These are phyloP conservation scores for Fusarium sp. DNA, from an alignment of 2,329 filamentous ascomycete genomes.

Conservation along the genomic window DNA sequence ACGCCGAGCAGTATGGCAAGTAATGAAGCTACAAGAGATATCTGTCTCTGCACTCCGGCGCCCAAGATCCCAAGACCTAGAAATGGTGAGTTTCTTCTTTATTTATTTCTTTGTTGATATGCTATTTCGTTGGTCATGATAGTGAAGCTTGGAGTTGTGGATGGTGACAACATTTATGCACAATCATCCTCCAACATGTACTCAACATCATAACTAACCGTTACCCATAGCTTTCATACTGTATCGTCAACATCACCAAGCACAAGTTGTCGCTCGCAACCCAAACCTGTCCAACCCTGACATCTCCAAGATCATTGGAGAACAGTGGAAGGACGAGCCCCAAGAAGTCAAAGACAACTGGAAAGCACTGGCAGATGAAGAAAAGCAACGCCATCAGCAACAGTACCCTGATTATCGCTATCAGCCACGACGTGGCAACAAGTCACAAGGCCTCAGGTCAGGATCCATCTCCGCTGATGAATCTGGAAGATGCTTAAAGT, in stretches of 20 bases:
- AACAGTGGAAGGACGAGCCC: slow-evolving; percentile 85
- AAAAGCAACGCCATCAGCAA: slow-evolving; percentile 87
- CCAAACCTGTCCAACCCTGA: slow-evolving; percentile 95
- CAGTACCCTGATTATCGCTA: slow-evolving; percentile 96
- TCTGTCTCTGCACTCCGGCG: slow-evolving; percentile 65
- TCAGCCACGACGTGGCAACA: slow-evolving; percentile 76
- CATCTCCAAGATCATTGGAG: slow-evolving; percentile 96
- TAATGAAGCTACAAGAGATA: slow-evolving; percentile 52
- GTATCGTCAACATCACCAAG: slow-evolving; percentile 93
- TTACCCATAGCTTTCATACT: slow-evolving; percentile 85
- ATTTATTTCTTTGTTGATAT: slow-evolving; percentile 26
- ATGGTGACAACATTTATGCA: not conserved
- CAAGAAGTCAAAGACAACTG: slow-evolving; percentile 82
- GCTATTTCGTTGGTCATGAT: not conserved
- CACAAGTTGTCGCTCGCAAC: slow-evolving; percentile 79
- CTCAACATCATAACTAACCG: slow-evolving; percentile 37
- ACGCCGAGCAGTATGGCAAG: slow-evolving; percentile 43
- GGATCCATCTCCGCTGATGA: slow-evolving; percentile 56
- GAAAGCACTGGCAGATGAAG: slow-evolving; percentile 91
- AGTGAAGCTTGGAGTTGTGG: not conserved
- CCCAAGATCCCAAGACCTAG: slow-evolving; percentile 67
- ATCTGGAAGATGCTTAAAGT: slow-evolving; percentile 72
- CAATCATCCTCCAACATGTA: not conserved
- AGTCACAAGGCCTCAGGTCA: slow-evolving; percentile 45
- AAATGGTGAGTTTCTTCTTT: slow-evolving; percentile 60